These are phyloP conservation scores for Pseudogymnoascus sp. DNA, from an alignment of 2,329 filamentous ascomycete species.

Conservation along the genomic window DNA sequence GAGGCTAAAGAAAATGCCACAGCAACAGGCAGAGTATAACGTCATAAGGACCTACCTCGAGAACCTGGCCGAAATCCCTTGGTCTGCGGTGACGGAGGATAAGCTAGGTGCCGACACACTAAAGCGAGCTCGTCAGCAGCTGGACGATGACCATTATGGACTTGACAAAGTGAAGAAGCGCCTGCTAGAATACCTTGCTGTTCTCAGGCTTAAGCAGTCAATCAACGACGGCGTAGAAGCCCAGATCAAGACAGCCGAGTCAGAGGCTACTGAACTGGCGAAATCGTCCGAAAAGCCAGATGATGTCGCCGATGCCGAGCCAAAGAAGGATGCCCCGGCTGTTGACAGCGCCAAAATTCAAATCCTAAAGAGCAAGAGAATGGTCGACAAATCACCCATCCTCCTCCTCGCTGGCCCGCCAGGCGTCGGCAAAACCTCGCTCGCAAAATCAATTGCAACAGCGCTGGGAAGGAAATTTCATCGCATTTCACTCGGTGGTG, in stretches of 20 bases:
- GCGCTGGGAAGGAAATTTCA: conserved; percentile 94
- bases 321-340: conserved; percentile 27
- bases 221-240: conserved; percentile 76
- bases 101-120: conserved; percentile 75
- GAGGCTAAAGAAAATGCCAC: conserved; percentile 88
- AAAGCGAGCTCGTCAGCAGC: conserved; percentile 70
- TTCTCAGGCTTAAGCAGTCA: conserved; percentile 89
- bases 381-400: conserved; percentile 93
- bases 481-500: conserved; percentile 89
- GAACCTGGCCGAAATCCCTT: conserved; percentile 88
- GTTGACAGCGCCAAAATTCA: conserved; percentile 57
- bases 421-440: conserved; percentile 89
- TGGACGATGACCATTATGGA: conserved; percentile 94
- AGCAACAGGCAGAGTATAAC: conserved; percentile 90
- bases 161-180: conserved; percentile 96
- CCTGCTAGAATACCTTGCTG: conserved; percentile 87
- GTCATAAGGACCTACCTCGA: conserved; percentile 91
- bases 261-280: conserved; percentile 25
- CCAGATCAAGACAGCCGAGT: conserved; percentile 60
- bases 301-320: conserved; percentile 26
- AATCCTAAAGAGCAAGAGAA: conserved; percentile 69
- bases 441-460: conserved; percentile 86
- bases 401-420: conserved; percentile 87
- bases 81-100: conserved; percentile 77
- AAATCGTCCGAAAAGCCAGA: conserved; percentile 18